Conservation (phyloP, 2,329 filamentous ascomycete genomes). For the Phialophora chinensis region DNA sequence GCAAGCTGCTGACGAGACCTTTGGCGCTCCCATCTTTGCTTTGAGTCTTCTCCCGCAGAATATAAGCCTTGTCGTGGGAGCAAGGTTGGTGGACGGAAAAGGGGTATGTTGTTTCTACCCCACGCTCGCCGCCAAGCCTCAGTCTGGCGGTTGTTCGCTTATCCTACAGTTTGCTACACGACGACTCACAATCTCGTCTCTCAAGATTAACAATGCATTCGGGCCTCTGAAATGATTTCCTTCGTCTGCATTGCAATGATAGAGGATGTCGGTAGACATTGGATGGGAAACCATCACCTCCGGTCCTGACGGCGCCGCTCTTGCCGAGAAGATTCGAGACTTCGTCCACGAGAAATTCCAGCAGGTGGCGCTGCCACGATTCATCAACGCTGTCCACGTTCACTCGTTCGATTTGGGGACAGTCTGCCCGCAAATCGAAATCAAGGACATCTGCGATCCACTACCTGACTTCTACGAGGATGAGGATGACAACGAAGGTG, state of each 20-base stretch:
- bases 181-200: background rate
- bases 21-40: no score
- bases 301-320: slow-evolving; percentile 81
- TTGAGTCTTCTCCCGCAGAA: no score
- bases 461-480: slow-evolving; percentile 95
- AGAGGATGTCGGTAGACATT: slow-evolving; percentile 90
- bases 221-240: background rate
- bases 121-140: background rate
- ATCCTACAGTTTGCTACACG: background rate
- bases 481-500: slow-evolving; percentile 63
- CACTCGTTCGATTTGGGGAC: slow-evolving; percentile 92
- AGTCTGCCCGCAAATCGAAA: slow-evolving; percentile 80
- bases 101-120: no score
- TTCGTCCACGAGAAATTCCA: slow-evolving; percentile 98
- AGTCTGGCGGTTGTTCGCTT: background rate
- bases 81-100: no score
- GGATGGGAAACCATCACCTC: slow-evolving; percentile 93
- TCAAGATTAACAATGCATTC: background rate
- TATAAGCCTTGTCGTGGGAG: no score
- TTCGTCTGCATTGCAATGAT: background rate
- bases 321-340: slow-evolving; percentile 83
- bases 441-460: slow-evolving; percentile 97
- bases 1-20: no score
- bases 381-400: slow-evolving; percentile 95
- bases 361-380: slow-evolving; percentile 84